Percentiles rank a stretch among this genome's conserved stretches.
phyloP scores from a whole-genome alignment of 257 asterid species.

The Coffea canephora region DNA sequence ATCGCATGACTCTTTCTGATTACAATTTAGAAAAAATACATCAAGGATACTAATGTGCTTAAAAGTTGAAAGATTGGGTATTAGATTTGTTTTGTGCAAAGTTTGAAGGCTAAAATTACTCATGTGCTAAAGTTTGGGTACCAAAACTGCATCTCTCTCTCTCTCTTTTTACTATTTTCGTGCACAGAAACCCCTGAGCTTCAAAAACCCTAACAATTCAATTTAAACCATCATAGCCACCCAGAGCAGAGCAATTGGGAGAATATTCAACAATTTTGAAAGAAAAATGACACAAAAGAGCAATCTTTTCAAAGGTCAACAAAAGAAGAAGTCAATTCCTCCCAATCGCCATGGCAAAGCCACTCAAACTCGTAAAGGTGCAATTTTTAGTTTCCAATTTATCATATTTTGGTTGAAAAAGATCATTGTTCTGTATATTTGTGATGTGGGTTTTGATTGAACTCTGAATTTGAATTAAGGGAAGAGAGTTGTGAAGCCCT shows the following conservation, averaged over 20 bases:
- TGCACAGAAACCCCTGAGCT: too few relatives aligned
- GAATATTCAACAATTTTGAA: background rate
- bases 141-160: too few relatives aligned
- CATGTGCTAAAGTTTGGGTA: too few relatives aligned
- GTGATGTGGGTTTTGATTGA: background rate
- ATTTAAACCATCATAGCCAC: background rate
- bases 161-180: too few relatives aligned
- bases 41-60: too few relatives aligned
- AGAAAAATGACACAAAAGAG: constrained; percentile 69
- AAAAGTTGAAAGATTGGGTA: too few relatives aligned
- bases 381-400: background rate
- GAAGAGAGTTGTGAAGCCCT: constrained; percentile 69
- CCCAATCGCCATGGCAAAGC: constrained; percentile 84
- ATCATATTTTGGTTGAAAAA: background rate
- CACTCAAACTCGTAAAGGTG: constrained; percentile 64
- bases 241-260: background rate
- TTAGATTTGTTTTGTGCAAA: too few relatives aligned
- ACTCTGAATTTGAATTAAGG: constrained; percentile 38
- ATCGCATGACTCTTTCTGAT: too few relatives aligned
- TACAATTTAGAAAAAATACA: too few relatives aligned
- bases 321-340: constrained; percentile 70
- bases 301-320: constrained; percentile 63
- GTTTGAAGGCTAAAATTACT: too few relatives aligned
- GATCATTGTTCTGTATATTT: background rate
- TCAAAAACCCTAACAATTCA: constrained; percentile 4